phyloP scores from a whole-genome alignment of 2,329 filamentous ascomycete species.

The Xenoacremonium recifei region DNA sequence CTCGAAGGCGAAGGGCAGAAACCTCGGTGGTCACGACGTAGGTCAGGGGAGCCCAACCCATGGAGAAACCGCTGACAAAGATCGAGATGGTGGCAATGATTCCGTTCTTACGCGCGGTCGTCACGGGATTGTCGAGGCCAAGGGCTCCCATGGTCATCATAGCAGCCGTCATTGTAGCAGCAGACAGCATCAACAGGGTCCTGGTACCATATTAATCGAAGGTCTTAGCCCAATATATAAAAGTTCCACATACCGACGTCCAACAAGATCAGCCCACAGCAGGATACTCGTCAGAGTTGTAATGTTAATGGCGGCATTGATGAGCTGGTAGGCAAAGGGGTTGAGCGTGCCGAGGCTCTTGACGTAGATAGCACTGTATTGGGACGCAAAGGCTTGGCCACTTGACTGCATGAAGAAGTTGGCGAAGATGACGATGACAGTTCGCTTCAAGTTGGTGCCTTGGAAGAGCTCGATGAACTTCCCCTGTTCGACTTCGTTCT shows the following conservation, averaged over 20 bases:
- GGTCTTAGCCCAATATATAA: background rate
- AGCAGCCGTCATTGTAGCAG: constrained; percentile 1
- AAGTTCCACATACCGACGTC: constrained; percentile 10
- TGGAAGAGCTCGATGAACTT: constrained; percentile 4
- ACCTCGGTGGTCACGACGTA: constrained; percentile 5
- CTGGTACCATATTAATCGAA: background rate
- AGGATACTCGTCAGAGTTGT: constrained; percentile 1
- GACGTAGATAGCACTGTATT: constrained; percentile 29
- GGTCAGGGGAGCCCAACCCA: constrained; percentile 7
- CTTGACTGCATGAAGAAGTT: constrained; percentile 30
- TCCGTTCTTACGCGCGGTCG: constrained; percentile 2
- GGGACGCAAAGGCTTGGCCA: constrained; percentile 24
- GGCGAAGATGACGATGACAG: constrained; percentile 18
- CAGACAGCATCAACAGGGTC: constrained; percentile 2
- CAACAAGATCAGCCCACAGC: constrained; percentile 1
- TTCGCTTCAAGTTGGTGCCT: constrained; percentile 18
- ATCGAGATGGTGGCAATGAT: constrained; percentile 8
- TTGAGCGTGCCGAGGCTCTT: constrained; percentile 25
- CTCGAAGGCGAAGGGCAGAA: constrained; percentile 11
- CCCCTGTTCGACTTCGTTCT: constrained; percentile 19
- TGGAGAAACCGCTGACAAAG: constrained; percentile 7
- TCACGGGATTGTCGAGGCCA: constrained; percentile 1
- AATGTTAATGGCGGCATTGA: constrained; percentile 4
- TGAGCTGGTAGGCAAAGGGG: constrained; percentile 20
- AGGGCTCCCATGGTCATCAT: constrained; percentile 9